Conservation (phyloP, 257 asterid genomes). For the Solanum lignicaule region DNA sequence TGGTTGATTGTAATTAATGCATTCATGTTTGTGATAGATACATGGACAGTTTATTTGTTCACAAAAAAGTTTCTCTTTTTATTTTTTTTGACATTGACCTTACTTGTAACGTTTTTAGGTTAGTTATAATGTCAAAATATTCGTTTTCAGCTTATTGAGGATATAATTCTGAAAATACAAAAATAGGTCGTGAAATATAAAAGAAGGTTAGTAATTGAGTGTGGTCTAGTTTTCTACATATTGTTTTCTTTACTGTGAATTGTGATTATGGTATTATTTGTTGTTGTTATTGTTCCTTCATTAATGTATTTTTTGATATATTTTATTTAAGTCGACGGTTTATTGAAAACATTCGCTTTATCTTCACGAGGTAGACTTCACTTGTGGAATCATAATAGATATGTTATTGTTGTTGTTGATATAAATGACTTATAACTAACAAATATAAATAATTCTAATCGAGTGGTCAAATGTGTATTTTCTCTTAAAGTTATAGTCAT, state of each 20-base stretch:
- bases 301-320: too few relatives aligned
- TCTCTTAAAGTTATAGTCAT: background rate
- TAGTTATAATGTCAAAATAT: background rate
- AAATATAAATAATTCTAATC: background rate
- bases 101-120: background rate
- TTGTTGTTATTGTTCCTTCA: background rate
- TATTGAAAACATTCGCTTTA: too few relatives aligned
- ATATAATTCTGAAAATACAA: too few relatives aligned
- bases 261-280: background rate
- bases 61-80: background rate
- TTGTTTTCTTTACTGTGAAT: too few relatives aligned
- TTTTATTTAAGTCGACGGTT: background rate
- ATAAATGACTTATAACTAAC: background rate
- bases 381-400: background rate
- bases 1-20: background rate
- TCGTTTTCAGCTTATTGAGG: background rate
- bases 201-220: background rate
- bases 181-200: too few relatives aligned
- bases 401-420: background rate
- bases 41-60: background rate
- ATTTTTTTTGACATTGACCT: background rate
- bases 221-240: background rate
- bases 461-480: background rate
- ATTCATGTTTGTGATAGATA: background rate
- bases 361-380: background rate